Conservation (phyloP, 1,284 basidiomycete species). For the Phylloporus sp. region DNA sequence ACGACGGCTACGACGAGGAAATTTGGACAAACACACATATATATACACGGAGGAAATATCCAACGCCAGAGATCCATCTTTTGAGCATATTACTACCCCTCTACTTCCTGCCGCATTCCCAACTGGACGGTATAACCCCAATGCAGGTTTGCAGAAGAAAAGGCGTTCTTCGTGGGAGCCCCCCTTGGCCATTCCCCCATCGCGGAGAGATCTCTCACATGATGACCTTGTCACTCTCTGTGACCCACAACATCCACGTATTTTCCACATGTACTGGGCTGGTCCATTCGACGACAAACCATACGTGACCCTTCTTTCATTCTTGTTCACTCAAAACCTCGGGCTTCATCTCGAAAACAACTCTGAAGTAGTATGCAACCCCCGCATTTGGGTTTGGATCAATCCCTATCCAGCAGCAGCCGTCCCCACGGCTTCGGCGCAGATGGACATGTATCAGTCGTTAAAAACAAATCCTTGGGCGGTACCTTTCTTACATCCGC, state of each 20-base stretch:
- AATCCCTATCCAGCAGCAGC: slow-evolving; percentile 76
- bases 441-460: slow-evolving; percentile 67
- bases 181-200: slow-evolving; percentile 41
- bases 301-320: slow-evolving; percentile 50
- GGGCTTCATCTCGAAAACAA: neutral
- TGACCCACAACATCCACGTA: slow-evolving; percentile 66
- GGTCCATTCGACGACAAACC: slow-evolving; percentile 82
- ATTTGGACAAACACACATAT: slow-evolving; percentile 67
- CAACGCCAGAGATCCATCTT: slow-evolving; percentile 22
- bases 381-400: slow-evolving; percentile 1
- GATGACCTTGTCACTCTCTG: slow-evolving; percentile 51
- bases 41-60: slow-evolving; percentile 62
- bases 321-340: slow-evolving; percentile 3
- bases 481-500: slow-evolving; percentile 56
- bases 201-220: slow-evolving; percentile 42
- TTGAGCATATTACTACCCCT: slow-evolving; percentile 26
- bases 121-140: slow-evolving; percentile 32
- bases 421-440: slow-evolving; percentile 71
- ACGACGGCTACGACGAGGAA: slow-evolving; percentile 62
- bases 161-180: slow-evolving; percentile 50
- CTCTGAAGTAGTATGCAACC: neutral
- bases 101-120: slow-evolving; percentile 23
- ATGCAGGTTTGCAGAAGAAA: slow-evolving; percentile 47
- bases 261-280: slow-evolving; percentile 85
- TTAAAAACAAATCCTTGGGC: slow-evolving; percentile 78